Evolutionary conservation across 345 rosid species (phyloP), one percentile per base, ranked within the genome.

Genomic region (Acer negundo): DNA sequence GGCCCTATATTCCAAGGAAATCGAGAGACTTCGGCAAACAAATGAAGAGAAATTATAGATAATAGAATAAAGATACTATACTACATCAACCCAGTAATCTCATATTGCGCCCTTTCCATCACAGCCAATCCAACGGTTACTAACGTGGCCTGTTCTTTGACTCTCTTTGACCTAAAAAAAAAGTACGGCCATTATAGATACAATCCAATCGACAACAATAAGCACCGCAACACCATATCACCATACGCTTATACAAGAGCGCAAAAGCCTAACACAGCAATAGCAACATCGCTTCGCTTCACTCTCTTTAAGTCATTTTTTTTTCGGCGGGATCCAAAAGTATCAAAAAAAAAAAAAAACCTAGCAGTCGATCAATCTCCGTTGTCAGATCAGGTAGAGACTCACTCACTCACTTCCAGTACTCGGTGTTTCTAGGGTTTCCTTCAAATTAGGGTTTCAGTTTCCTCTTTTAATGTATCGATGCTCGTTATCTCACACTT

Each of bases 301-400:
- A 24, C 58, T 8, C 24, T 49, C 20, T 15, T 73, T 9, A 47
- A 61, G 69, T 10, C 24, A 31, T 38, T 78, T 62, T 15, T 13
- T 51, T 74, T 77, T 70, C 75, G 81, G 81, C 78, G 81, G 81
- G 79, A 81, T 81, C 72, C 38, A 6, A 2, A 42, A 44, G 22
- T 78, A 65, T 70, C 64, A 68, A 78, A 68, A 78, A 78, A 63
- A 68, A 78, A 68, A 78, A 78, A 63, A 78, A 78, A 64, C 70
- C 77, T 58, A 44, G 56, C 42, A 46, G 69, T 66, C 53, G 70
- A 49, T 17, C 62, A 1, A 5, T 12, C 77, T 49, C 35, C 15
- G 6, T 15, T 46, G 55, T 22, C 16, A 66, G 70, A 51, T 70
- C 76, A 71, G 83, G 83, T 73, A 56, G 31, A 2, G 20, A 13